Base-by-base conservation (phyloP, 345 rosid genomes). In the Lenwebbia sp. region DNA sequence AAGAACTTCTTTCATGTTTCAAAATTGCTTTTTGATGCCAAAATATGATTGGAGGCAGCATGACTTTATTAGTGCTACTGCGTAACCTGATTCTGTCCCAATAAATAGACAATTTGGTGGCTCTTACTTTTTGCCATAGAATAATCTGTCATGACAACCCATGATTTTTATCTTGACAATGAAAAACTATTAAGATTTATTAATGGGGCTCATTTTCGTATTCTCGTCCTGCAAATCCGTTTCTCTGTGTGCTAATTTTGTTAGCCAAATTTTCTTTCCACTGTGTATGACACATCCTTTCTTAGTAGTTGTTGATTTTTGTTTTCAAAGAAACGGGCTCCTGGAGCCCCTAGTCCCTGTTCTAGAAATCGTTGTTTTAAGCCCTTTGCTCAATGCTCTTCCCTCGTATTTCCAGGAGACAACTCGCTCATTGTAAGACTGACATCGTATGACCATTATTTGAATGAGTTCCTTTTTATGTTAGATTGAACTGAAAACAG, bases 401-500 rank as follows among this genome's bases (percentile, higher is more conserved):
- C 37, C 44, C 78, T 70, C 37, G 25, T 2, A 37, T 37, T 19
- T 70, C 47, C 78, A 19, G 47, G 47, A 33, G 25, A 37, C 47
- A 70, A 37, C 78, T 37, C 4, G 0, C 25, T 37, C 7, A 19
- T 21, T 33, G 44, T 25, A 56, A 54, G 47, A 30, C 23, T 83
- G 22, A 70, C 78, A 70, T 70, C 5, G 13, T 33, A 7, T 52
- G 47, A 65, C 47, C n/a, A 52, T 65, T 25, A 85, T 70, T 33
- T 74, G 12, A 85, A 4, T 75, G 62, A 54, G 30, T 50, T 83
- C 22, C 41, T 49, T 87, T 84, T 44, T 84, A 14, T 60, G 33
- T 49, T 82, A 93, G 93, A 90, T 92, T 94, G 95, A 93, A 87
- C 91, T 94, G 88, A 92, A 92, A 92, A 94, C 98, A 1, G 96